These are phyloP conservation scores for Populus pruinosa DNA, from an alignment of 345 rosid genomes.

Conservation along the genomic window DNA sequence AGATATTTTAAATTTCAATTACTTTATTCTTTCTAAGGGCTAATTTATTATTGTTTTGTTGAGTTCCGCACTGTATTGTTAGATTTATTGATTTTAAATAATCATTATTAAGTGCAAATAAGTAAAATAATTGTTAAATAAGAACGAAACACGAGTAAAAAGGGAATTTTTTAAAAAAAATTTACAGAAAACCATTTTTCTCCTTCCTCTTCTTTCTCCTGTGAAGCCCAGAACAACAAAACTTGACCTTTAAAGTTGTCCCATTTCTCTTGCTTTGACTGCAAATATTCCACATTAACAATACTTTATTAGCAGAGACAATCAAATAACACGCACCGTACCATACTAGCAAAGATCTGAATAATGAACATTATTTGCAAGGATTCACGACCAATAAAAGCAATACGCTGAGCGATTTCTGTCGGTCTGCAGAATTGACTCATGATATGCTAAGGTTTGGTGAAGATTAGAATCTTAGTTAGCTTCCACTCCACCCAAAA, in stretches of 20 bases:
- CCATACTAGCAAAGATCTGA: not conserved
- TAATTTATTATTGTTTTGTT: too few species aligned
- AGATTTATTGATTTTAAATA: too few species aligned
- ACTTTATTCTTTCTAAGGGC: too few species aligned
- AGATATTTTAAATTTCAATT: too few species aligned
- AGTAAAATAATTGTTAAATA: not conserved
- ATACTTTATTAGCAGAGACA: too few species aligned
- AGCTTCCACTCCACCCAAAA: not conserved
- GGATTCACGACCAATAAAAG: not conserved
- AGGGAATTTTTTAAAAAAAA: not conserved
- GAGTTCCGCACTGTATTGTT: too few species aligned
- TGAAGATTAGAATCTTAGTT: constrained; percentile 7
- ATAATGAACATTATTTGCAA: not conserved
- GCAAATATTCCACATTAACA: too few species aligned
- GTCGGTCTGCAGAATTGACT: constrained; percentile 28
- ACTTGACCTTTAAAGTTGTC: not conserved
- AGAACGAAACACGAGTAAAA: not conserved
- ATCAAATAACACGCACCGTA: too few species aligned
- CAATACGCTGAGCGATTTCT: not conserved
- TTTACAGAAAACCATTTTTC: not conserved
- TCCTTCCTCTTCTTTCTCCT: not conserved
- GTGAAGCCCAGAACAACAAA: not conserved
- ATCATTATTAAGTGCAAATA: too few species aligned
- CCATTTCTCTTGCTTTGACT: not conserved
- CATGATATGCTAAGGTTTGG: not conserved